Conservation (phyloP, 495 filamentous ascomycete genomes). For the Parathielavia appendiculata region DNA sequence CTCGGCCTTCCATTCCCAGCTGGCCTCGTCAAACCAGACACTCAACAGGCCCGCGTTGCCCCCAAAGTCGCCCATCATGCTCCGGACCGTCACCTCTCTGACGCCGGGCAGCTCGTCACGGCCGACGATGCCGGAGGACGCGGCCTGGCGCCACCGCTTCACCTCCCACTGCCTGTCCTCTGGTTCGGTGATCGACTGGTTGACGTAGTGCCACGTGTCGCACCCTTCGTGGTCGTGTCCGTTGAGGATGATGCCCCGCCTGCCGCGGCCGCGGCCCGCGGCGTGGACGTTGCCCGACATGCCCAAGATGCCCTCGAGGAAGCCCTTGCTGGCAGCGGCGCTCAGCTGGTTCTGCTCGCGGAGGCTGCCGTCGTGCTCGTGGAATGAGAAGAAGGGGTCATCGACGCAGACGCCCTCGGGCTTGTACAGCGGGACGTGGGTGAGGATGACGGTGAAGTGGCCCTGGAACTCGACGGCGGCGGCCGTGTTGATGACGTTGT, state of each 20-base stretch:
- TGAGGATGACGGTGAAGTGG: slow-evolving; percentile 76
- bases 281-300: slow-evolving; percentile 56
- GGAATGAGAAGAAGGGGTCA: slow-evolving; percentile 71
- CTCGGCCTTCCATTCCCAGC: slow-evolving; percentile 73
- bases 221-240: slow-evolving; percentile 95
- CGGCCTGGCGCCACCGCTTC: slow-evolving; percentile 37
- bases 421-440: slow-evolving; percentile 89
- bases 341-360: slow-evolving; percentile 90
- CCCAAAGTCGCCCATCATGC: slow-evolving; percentile 94
- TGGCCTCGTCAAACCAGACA: slow-evolving; percentile 74
- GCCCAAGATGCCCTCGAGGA: slow-evolving; percentile 76
- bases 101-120: slow-evolving; percentile 49
- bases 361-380: slow-evolving; percentile 62
- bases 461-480: slow-evolving; percentile 60
- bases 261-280: slow-evolving; percentile 52
- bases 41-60: slow-evolving; percentile 85
- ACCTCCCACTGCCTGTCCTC: slow-evolving; percentile 39
- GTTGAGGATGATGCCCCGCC: slow-evolving; percentile 67
- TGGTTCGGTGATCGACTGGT: slow-evolving; percentile 39
- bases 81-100: slow-evolving; percentile 90
- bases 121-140: slow-evolving; percentile 28
- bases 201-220: slow-evolving; percentile 75
- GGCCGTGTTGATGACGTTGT: slow-evolving; percentile 61
- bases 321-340: slow-evolving; percentile 55
- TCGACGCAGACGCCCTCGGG: slow-evolving; percentile 77